phyloP scores from a whole-genome alignment of 1,284 basidiomycete species.

The Cerioporus squamosus region DNA sequence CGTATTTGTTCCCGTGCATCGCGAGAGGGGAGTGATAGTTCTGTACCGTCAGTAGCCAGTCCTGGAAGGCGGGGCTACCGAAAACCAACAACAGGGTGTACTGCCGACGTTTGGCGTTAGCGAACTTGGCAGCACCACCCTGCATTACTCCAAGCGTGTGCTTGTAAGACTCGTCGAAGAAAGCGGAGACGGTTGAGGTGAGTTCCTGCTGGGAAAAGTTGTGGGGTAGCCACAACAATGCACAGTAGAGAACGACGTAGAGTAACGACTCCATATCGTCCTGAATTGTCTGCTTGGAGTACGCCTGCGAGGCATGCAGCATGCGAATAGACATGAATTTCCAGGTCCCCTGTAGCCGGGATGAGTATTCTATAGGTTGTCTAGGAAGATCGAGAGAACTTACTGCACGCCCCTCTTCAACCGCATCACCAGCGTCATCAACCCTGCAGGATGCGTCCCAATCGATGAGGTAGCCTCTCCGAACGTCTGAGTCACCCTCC shows the following conservation, averaged over 20 bases:
- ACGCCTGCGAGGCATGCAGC: background rate
- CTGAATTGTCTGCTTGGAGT: background rate
- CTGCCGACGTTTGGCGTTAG: background rate
- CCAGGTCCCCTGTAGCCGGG: background rate
- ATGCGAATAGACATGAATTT: background rate
- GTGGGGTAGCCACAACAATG: background rate
- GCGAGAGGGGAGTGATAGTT: too few species aligned
- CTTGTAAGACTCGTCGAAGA: background rate
- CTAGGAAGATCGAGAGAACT: background rate
- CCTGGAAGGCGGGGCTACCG: background rate
- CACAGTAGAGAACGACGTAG: conserved; percentile 9
- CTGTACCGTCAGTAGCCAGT: background rate
- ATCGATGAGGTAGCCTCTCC: background rate
- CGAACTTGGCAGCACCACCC: background rate
- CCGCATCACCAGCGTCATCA: background rate
- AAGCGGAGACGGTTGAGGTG: background rate
- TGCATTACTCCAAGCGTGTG: too few species aligned
- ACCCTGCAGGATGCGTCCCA: background rate
- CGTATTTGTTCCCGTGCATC: too few species aligned
- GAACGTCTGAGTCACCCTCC: background rate
- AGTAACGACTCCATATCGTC: conserved; percentile 12
- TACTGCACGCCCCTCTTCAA: background rate
- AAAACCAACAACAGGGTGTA: background rate
- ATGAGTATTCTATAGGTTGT: background rate
- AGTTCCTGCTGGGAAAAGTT: background rate